phyloP scores from a whole-genome alignment of 139 green algal genomes.

The Coelastrella sp. region DNA sequence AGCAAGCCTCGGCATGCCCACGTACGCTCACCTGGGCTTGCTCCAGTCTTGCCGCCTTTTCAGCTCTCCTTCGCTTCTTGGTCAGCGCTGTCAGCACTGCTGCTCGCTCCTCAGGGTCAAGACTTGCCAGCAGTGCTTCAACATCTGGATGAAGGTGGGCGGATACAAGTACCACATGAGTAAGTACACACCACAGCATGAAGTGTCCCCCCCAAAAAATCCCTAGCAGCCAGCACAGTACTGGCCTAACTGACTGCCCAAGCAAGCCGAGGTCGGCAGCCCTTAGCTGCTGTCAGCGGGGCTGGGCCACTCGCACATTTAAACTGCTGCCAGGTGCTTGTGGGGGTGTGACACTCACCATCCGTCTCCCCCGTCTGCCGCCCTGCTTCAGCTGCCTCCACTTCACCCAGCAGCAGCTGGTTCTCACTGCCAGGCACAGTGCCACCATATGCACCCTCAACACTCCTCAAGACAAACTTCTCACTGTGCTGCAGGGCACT shows the following conservation, averaged over 20 bases:
- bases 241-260: too few relatives aligned
- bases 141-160: neutral
- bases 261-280: too few relatives aligned
- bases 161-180: neutral
- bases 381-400: neutral
- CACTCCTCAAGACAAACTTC: constrained; percentile 45
- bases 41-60: constrained; percentile 36
- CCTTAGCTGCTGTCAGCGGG: neutral
- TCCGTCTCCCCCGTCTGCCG: neutral
- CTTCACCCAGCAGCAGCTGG: constrained; percentile 29
- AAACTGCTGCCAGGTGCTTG: too few relatives aligned
- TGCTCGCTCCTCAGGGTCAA: constrained; percentile 5
- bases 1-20: constrained; percentile 1
- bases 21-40: neutral
- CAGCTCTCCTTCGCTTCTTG: constrained; percentile 25
- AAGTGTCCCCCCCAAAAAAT: neutral
- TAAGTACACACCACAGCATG: neutral
- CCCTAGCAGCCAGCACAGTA: neutral
- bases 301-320: too few relatives aligned
- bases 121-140: constrained; percentile 29
- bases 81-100: constrained; percentile 31
- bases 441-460: constrained; percentile 53
- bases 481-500: constrained; percentile 48
- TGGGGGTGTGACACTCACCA: neutral
- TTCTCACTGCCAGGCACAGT: constrained; percentile 41